Base-by-base conservation (phyloP, 345 rosid species). In the Trapa bicornis region DNA sequence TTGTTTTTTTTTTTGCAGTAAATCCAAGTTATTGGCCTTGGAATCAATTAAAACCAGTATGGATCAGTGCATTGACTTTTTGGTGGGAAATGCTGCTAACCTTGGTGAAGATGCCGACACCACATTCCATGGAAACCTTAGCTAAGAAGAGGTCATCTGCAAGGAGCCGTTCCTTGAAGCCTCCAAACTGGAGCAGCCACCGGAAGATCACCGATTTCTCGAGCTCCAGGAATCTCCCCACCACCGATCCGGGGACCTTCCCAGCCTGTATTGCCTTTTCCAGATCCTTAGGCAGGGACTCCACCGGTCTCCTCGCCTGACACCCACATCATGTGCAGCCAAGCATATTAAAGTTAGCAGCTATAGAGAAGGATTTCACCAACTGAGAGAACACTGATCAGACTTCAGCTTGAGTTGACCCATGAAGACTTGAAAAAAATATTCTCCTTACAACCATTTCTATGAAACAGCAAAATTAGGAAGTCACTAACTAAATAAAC, bases 41-140 rank as follows among this genome's bases (percentile, higher is more conserved):
- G 43, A 8, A 41, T 41, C 6, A 41, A 3, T 41, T 41, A 22
- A 22, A 22, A 22, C 43, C 7, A 41, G 6, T 41, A 4, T 8
- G 43, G 33, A n/a, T 54, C 60, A n/a, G 17, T 54, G 60, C 6
- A 54, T 5, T 54, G 4, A 0, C 35, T 22, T 22, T 22, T 22
- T 22, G 29, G 29, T 22, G 32, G 47, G 14, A 64, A 38, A 38
- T 39, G 15, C 15, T 10, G 22, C 70, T 4, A 32, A 72, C 94
- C 87, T 87, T 87, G 42, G 87, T 85, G 75, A 87, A 87, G 71
- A 87, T 74, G 32, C 94, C 94, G 54, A 87, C 88, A 33, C 94
- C 90, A 68, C 90, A 85, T 68, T 87, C 94, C 3, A 85, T 85
- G 48, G 74, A 88, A 67, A 87, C 86, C 74, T 87, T 87, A 43